Evolutionary conservation across 2,329 filamentous ascomycete species (phyloP).

Genomic region (Aureobasidium vineae): DNA sequence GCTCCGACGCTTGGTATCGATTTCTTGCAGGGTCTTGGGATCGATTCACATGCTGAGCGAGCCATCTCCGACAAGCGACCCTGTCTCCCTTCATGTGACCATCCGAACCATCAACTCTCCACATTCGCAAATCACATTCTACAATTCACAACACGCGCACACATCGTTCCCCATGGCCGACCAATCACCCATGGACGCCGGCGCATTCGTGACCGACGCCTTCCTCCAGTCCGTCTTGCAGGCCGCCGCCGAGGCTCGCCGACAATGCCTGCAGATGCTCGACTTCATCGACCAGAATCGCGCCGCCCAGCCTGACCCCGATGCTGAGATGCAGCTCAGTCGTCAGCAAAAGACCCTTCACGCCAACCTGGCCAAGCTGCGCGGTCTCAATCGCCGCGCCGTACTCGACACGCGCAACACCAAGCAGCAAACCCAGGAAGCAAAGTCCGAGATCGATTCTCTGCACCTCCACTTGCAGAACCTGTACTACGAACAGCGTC

Average conservation of each 20-base stretch:
- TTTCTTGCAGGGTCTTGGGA: not conserved
- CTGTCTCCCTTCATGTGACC: constrained; percentile 10
- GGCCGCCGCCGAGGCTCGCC: constrained; percentile 69
- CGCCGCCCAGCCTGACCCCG: constrained; percentile 46
- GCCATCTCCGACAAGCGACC: constrained; percentile 7
- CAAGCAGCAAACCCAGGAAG: constrained; percentile 81
- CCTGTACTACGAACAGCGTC: constrained; percentile 91
- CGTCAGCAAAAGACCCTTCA: constrained; percentile 78
- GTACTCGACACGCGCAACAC: constrained; percentile 79
- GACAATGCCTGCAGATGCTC: constrained; percentile 63
- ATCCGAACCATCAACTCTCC: not conserved
- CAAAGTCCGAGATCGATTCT: constrained; percentile 84
- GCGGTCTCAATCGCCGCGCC: constrained; percentile 78
- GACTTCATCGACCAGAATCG: constrained; percentile 53
- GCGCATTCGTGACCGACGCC: constrained; percentile 57
- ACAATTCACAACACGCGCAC: constrained; percentile 6
- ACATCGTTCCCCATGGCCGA: constrained; percentile 7
- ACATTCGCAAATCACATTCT: constrained; percentile 13
- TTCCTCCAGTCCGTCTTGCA: constrained; percentile 66
- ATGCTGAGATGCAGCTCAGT: constrained; percentile 59
- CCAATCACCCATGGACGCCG: constrained; percentile 26
- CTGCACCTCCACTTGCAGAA: constrained; percentile 94
- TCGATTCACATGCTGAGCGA: constrained; percentile 5
- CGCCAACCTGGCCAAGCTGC: constrained; percentile 74
- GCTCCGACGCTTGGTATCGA: not conserved